Evolutionary conservation across 768 basidiomycete genomes (phyloP), one percentile per base, ranked within the genome.

Genomic region (Tulasnella sp.): DNA sequence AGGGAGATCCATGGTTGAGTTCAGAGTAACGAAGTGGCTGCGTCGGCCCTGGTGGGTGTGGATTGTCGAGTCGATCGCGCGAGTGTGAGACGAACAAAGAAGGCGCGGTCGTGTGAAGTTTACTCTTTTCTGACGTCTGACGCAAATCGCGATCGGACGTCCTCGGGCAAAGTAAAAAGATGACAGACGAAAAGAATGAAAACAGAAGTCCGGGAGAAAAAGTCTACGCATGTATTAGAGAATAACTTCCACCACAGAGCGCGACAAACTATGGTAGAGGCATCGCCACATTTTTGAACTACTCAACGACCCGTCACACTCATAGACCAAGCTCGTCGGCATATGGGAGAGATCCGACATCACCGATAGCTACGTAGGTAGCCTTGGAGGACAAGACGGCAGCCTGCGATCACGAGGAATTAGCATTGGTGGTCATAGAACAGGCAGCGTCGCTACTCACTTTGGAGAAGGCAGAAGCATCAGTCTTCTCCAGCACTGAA

Each of bases 351-450:
- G 90, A 84, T 83, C 89, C 87, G 82, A 92, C 87, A 84, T 97
- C 92, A 72, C 97, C 98, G 75, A 98, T 89, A 16, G 92, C 93
- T 58, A 98, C 95, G 83, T 89, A 95, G 37, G 96, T 96, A 28
- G 97, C 94, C 87, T 95, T 94, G 83, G 88, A 86, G 85, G 91
- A 90, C 84, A 94, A 86, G 72, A 97, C 89, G 50, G 91, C 89
- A 75, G 91, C 90, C 94, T 95, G 78, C 37, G 42, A 58, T 7
- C 54, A n/a, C 24, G 54, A n/a, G 24, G 80, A 37, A 60, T 54
- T 20, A 73, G 72, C 31, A 73, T 9, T n/a, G 34, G 12, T 18
- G 37, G 16, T 44, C 37, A 18, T 2, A 22, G 20, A 73, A 18
- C 37, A 37, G 16, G 34, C 18, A 73, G 14, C 37, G 18, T 73